Base-by-base conservation (phyloP, 805 yeast species). In the Candida ovalis region DNA sequence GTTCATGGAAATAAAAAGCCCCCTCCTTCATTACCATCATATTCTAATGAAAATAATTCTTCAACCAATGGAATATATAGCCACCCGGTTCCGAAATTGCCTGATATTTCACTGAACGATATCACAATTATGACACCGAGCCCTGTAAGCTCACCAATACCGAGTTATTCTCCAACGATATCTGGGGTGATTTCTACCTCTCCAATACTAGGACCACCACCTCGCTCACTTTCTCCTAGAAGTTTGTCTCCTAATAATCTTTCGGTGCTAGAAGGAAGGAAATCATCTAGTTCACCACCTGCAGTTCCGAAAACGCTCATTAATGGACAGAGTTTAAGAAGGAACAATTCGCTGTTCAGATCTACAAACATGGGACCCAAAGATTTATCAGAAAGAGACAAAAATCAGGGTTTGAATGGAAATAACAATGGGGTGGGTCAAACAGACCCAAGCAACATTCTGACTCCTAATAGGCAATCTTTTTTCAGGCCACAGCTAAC, bases 51-150 rank as follows among this genome's bases (percentile, higher is more conserved):
- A 18, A 12, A 12, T 15, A 17, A 5, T 15, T 4, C n/a, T 4
- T 7, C 35, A 4, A n/a, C 19, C 19, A 35, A 35, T 10, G 22
- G 22, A 7, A 3, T 35, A 2, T n/a, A 37, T n/a, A n/a, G n/a
- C n/a, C 40, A 39, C 7, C 41, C 28, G 12, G 37, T 23, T 13
- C 36, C 43, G 25, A 21, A 21, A 28, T 19, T 32, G 2, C 43
- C 43, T 13, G 43, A 41, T 3, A 28, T 41, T 7, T 41, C 43
- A 15, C 17, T 41, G 23, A 41, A 41, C 9, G 43, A 41, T 15
- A 25, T 30, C 25, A 30, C 43, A 4, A 28, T 41, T 8, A 21
- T 30, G 13, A 19, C 43, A 9, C 38, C 43, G 13, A 24, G 19
- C 15, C 36, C 43, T 13, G 9, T 41, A 23, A 24, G 15, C 19